Evolutionary conservation across 495 filamentous ascomycete species (phyloP), one percentile per base, ranked within the genome.

Genomic region (Podospora australis): DNA sequence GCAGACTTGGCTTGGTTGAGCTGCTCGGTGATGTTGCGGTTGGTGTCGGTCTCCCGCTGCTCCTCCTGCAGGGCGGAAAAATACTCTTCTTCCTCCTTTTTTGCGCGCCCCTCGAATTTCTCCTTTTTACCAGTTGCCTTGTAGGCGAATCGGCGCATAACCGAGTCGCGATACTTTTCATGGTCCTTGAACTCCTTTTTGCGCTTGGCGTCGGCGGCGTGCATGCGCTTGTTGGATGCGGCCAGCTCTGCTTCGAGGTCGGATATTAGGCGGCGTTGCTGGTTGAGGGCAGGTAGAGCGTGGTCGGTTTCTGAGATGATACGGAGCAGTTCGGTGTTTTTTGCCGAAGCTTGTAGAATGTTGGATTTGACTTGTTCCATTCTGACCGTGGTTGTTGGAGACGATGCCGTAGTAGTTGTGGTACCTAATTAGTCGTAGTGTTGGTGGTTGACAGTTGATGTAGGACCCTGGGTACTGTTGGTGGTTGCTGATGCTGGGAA

Each of bases 41-140:
- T 59, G 13, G 61, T 47, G 14, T 68, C 61, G 46, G 70, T 63
- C 13, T 58, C 65, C 17, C 63, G 54, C 22, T 64, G 59, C 51
- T 72, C 67, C 23, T 59, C 30, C 26, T 72, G 66, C 39, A 74
- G 56, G 6, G 67, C 71, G 9, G 67, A 63, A 26, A 73, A 66
- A 53, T 74, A 75, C 46, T 76, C 72, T 13, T 53, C 51, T 59
- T 75, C 75, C 45, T 77, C 73, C 55, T 75, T 74, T 16, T 58
- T 52, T 13, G 70, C 70, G 35, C 60, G 63, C 11, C 57, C 60
- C 16, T 53, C 62, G 51, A 75, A 72, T 29, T 67, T 64, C 14
- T 64, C 66, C 11, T 56, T 65, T 45, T 66, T 65, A 20, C 73
- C 70, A 7, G 65, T 57, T 0, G 72, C 56, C 20, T 67, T 69